Evolutionary conservation across 2,329 filamentous ascomycete genomes (phyloP), one percentile per base, ranked within the genome.

Genomic region (Ascochyta viciae-villosae): DNA sequence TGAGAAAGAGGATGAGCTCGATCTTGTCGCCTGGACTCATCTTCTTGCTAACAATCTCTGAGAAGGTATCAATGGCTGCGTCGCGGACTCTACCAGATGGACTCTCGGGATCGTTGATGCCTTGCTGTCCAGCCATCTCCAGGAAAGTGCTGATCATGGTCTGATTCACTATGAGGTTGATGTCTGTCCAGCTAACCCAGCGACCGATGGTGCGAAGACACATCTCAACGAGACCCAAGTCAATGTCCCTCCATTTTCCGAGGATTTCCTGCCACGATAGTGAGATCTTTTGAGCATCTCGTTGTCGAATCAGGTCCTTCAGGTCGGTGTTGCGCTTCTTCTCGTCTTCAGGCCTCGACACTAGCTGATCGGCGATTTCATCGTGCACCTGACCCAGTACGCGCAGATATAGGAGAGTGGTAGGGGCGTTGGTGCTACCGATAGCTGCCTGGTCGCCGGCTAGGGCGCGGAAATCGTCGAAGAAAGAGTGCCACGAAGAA

Each of bases 181-280:
- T 98, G 72, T 98, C 95, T 70, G 96, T 96, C 95, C 95, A 99
- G 83, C 92, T 96, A 58, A 96, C 92, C 94, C 95, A 99, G 75
- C 94, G 95, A 34, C 92, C 92, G 63, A 99, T 87, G n/a, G 92
- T 89, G 77, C 89, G 92, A 49, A 99, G 83, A 66, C 91, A 93
- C 83, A 96, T 88, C 75, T 97, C 92, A 39, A 96, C 84, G 54
- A 98, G 84, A 64, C 89, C 86, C 54, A 87, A 82, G 70, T 85
- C 84, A 52, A 78, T 76, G 67, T 86, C 85, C 63, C 83, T 82
- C 84, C 93, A 98, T 68, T 89, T 86, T 10, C 86, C 83, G 51
- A 99, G 83, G 40, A 99, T 89, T 70, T 96, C 90, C 75, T 95
- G 91, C 95, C 95, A 99, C 4, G 92, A 94, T 57, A 84, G 82